These are phyloP conservation scores for Cladorrhinum sp. DNA, from an alignment of 2,329 filamentous ascomycete species.

Conservation along the genomic window DNA sequence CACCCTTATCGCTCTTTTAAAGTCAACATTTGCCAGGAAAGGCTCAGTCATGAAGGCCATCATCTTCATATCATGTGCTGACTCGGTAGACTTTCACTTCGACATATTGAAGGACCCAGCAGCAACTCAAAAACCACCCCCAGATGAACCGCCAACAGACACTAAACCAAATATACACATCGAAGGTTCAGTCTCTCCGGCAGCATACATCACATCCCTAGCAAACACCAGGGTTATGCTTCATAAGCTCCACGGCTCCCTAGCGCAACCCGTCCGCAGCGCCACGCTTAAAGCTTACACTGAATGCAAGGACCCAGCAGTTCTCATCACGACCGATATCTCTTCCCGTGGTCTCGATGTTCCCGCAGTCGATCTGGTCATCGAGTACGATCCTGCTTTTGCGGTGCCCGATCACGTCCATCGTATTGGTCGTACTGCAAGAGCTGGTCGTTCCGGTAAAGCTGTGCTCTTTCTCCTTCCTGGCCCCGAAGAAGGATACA, in stretches of 20 bases:
- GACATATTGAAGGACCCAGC: conserved; percentile 62
- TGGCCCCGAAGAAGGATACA: conserved; percentile 88
- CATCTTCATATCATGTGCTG: conserved; percentile 93
- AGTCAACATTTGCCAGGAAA: conserved; percentile 81
- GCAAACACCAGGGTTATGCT: conserved; percentile 72
- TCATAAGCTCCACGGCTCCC: conserved; percentile 86
- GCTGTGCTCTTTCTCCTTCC: conserved; percentile 88
- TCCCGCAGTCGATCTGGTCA: conserved; percentile 87
- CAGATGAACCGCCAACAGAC: conserved; percentile 26
- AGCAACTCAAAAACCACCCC: conserved; percentile 32
- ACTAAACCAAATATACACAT: conserved; percentile 28
- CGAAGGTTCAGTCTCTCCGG: conserved; percentile 61
- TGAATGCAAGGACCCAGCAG: conserved; percentile 67
- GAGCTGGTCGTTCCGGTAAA: conserved; percentile 83
- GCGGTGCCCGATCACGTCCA: conserved; percentile 91
- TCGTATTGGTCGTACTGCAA: conserved; percentile 89
- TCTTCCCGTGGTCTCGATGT: conserved; percentile 93
- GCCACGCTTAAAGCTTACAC: conserved; percentile 80
- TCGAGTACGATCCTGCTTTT: conserved; percentile 96
- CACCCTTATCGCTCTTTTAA: conserved; percentile 78
- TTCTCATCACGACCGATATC: conserved; percentile 92
- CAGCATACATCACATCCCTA: conserved; percentile 69
- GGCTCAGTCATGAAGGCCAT: conserved; percentile 96
- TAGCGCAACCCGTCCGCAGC: conserved; percentile 83
- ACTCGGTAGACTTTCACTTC: conserved; percentile 96